Evolutionary conservation across 768 basidiomycete species (phyloP).

Genomic region (Russula olivacea): DNA sequence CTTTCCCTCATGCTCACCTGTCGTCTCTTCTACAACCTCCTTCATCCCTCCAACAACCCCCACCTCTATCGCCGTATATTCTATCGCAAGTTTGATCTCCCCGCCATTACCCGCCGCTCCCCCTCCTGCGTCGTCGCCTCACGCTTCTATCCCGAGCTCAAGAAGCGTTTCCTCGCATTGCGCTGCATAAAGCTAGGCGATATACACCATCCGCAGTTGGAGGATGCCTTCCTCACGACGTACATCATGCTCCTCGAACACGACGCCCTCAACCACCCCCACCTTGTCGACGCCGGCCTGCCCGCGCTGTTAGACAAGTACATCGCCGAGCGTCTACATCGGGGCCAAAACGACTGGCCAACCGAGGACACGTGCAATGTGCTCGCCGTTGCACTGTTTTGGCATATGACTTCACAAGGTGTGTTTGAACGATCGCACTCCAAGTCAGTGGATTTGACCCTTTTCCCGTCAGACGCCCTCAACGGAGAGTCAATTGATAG

Average conservation of each 20-base stretch:
- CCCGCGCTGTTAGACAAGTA: conserved; percentile 15
- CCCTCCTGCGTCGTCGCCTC: conserved; percentile 39
- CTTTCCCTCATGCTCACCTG: conserved; percentile 49
- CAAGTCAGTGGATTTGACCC: not conserved
- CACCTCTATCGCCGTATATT: conserved; percentile 71
- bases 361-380: conserved; percentile 15
- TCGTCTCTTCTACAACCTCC: conserved; percentile 41
- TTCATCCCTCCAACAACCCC: conserved; percentile 51
- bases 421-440: conserved; percentile 14
- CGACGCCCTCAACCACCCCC: conserved; percentile 16
- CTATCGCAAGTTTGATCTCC: conserved; percentile 56
- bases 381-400: conserved; percentile 24
- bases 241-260: conserved; percentile 24
- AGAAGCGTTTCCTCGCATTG: conserved; percentile 17
- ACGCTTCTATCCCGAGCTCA: conserved; percentile 39
- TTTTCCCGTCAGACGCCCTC: conserved; percentile 15
- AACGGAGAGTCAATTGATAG: conserved; percentile 18
- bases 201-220: conserved; percentile 4
- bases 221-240: conserved; percentile 13
- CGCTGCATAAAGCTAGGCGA: conserved; percentile 12
- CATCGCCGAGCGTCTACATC: conserved; percentile 9
- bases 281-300: conserved; percentile 14
- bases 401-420: conserved; percentile 25
- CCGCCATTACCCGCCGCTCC: conserved; percentile 45
- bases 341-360: conserved; percentile 18